Base-by-base conservation (phyloP, 2,329 filamentous ascomycete species). In the Didymella lethalis region DNA sequence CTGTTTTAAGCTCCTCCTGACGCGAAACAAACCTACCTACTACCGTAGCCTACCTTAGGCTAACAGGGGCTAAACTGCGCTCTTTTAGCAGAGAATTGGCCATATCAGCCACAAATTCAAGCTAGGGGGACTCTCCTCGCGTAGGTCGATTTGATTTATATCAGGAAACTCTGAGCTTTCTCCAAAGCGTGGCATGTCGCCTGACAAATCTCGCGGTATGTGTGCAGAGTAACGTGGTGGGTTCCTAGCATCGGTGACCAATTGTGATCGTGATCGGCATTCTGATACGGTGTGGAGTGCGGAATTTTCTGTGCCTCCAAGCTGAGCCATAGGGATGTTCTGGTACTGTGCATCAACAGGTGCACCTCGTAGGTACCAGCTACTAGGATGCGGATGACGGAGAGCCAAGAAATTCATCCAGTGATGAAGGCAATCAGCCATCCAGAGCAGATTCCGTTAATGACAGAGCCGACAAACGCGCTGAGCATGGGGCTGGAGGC, bases 401-500 rank as follows among this genome's bases (percentile, higher is more conserved):
- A 41, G 3, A 56, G n/a, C 54, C 47, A 56, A 1, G 40, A 44
- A 8, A 46, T 45, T 47, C 46, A 49, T 1, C 47, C 54, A 6
- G 47, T 56, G 18, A 57, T 32, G 25, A 51, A 57, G 1, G 54
- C 54, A 4, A 57, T 57, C 7, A 46, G 7, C 12, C 12, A 25
- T 12, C 54, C 54, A 8, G 47, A 51, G 10, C 29, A 45, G 16
- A 56, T 23, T 1, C 54, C 54, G 18, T 34, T 56, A n/a, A 56
- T 31, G 1, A 56, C 41, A 10, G 54, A 51, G 40, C 54, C 40
- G 32, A 51, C 4, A 10, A 57, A 51, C 2, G 54, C 47, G 43
- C 47, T 50, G 40, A 51, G 31, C 47, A 46, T 40, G 23, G 47
- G 47, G 54, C 47, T 46, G 41, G 46, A 57, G 11, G 54, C 53